Base-by-base conservation (phyloP, 345 rosid species). In the Aquilaria sinensis region DNA sequence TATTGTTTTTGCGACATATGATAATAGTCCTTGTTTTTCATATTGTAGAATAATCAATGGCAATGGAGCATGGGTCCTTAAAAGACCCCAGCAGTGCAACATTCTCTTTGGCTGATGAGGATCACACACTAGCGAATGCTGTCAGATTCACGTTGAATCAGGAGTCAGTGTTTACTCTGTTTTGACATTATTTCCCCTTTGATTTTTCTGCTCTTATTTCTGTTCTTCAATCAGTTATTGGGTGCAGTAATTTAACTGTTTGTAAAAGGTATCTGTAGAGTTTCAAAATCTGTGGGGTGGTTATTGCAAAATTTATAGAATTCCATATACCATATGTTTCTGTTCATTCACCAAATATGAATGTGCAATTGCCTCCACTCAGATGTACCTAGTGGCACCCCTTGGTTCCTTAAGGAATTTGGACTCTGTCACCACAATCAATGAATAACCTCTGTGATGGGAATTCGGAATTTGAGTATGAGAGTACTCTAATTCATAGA, bases 101-200 rank as follows among this genome's bases (percentile, higher is more conserved):
- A 10, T 90, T 94, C 75, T 77, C 87, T 57, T 67, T 90, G 10
- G 51, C 78, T 0, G 88, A 84, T 15, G 99, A 90, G 67, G 97
- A 86, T 70, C 97, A 94, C 67, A 90, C 96, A 3, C 78, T 94
- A 29, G 97, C 95, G 10, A 94, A 90, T 66, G 72, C 95, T 33
- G 77, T 94, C 63, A 77, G 97, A 67, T 94, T 81, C 82, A 69
- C 86, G 60, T 72, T 94, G 74, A 88, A 90, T 79, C 99, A 94
- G 82, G 97, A 94, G 99, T 87, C 14, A 79, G 89, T 80, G 13
- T 53, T 45, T 2, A 60, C 64, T 48, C 11, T 51, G 47, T 54
- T 49, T 9, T 47, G 48, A 16, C 4, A 10, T 51, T 34, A 60
- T 52, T 32, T 50, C 56, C 49, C 56, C 3, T 9, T 57, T 56